Conservation (phyloP, 2,329 filamentous ascomycete species). For the Chaetomium olivaceum region DNA sequence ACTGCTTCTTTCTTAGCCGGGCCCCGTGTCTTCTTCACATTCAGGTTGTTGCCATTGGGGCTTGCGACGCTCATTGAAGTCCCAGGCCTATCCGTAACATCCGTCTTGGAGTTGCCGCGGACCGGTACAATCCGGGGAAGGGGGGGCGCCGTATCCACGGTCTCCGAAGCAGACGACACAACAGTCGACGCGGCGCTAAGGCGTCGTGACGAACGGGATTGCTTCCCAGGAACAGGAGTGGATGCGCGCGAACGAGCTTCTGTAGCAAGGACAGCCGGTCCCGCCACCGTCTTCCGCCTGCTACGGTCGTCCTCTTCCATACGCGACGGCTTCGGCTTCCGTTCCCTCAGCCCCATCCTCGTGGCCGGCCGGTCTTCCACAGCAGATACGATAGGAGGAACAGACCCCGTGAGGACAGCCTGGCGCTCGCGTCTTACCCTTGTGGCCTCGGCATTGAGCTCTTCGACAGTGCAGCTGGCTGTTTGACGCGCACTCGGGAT, state of each 20-base stretch:
- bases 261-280: slow-evolving; percentile 48
- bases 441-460: slow-evolving; percentile 70
- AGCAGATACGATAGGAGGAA: slow-evolving; percentile 22
- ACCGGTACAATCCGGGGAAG: slow-evolving; percentile 23
- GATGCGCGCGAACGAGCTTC: slow-evolving; percentile 39
- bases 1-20: slow-evolving; percentile 47
- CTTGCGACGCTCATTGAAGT: slow-evolving; percentile 46
- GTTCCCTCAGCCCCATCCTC: slow-evolving; percentile 73
- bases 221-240: slow-evolving; percentile 34
- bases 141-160: slow-evolving; percentile 29
- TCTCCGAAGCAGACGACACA: slow-evolving; percentile 34
- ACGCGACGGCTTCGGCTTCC: slow-evolving; percentile 59
- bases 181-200: slow-evolving; percentile 51
- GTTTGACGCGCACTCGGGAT: slow-evolving; percentile 76
- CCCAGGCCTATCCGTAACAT: slow-evolving; percentile 46
- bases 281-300: slow-evolving; percentile 64
- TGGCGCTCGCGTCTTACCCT: slow-evolving; percentile 65
- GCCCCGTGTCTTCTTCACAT: slow-evolving; percentile 61
- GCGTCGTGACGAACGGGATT: slow-evolving; percentile 45
- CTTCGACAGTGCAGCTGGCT: slow-evolving; percentile 73
- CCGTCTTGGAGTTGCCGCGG: slow-evolving; percentile 38
- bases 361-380: slow-evolving; percentile 46
- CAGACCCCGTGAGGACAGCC: slow-evolving; percentile 43
- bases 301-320: slow-evolving; percentile 49
- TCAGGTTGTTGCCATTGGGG: slow-evolving; percentile 43